phyloP scores from a whole-genome alignment of 2,329 filamentous ascomycete genomes.

The Epichloe hybrida region DNA sequence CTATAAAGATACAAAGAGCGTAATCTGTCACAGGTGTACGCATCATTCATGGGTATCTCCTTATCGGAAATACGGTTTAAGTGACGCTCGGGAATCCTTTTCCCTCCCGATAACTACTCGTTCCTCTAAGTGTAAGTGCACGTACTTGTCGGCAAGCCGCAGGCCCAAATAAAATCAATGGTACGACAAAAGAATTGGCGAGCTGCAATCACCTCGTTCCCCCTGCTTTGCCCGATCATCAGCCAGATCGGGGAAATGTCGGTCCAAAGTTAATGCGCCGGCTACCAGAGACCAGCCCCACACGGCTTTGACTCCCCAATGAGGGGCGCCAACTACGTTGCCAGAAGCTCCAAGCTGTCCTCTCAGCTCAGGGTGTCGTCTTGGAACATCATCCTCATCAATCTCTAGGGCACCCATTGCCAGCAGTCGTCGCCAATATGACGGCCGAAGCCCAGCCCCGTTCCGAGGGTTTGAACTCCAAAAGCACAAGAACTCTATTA shows the following conservation, averaged over 20 bases:
- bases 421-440: conserved; percentile 27
- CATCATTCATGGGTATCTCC: no score
- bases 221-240: no score
- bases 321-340: background rate
- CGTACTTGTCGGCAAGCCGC: no score
- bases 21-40: no score
- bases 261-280: background rate
- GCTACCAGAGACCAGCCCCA: background rate
- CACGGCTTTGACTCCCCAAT: background rate
- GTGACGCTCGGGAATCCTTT: no score
- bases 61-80: no score
- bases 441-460: conserved; percentile 33
- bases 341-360: conserved; percentile 33
- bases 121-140: no score
- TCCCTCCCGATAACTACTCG: no score
- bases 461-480: conserved; percentile 65
- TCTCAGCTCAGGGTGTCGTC: conserved; percentile 10
- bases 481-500: conserved; percentile 72
- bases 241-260: background rate
- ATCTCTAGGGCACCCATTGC: conserved; percentile 16
- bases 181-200: no score
- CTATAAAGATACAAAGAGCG: no score
- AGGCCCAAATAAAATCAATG: no score
- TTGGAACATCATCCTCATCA: conserved; percentile 23
- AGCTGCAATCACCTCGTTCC: no score